Percentiles rank a stretch among this genome's conserved stretches.
These are phyloP conservation scores for Sarcodon aspratus DNA, from an alignment of 768 basidiomycete genomes.

Conservation along the genomic window DNA sequence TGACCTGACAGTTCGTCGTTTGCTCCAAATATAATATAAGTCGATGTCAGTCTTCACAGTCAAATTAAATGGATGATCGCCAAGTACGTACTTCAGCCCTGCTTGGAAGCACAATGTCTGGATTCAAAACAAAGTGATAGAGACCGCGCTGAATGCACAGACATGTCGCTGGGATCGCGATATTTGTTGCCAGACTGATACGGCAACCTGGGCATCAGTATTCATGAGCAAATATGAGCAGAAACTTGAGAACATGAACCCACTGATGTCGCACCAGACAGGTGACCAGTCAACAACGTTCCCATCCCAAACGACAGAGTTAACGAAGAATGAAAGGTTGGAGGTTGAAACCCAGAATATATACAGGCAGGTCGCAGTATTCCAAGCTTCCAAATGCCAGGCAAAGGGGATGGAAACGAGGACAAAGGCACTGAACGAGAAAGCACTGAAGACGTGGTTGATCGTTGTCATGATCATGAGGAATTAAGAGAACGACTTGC, in stretches of 20 bases:
- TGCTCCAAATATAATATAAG: no score
- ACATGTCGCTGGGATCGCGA: slow-evolving; percentile 21
- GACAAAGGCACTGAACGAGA: slow-evolving; percentile 28
- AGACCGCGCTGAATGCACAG: slow-evolving; percentile 27
- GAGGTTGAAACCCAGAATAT: slow-evolving; percentile 52
- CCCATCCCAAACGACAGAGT: slow-evolving; percentile 42
- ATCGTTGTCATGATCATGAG: no score
- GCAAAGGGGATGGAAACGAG: slow-evolving; percentile 36
- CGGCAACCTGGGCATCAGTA: slow-evolving; percentile 15
- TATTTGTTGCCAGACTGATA: slow-evolving; percentile 13
- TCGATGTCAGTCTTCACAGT: no score
- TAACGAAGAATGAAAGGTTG: slow-evolving; percentile 44
- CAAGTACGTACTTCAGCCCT: slow-evolving; percentile 10
- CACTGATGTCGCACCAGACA: slow-evolving; percentile 61
- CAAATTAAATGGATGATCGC: slow-evolving; percentile 1
- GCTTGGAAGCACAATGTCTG: slow-evolving; percentile 10
- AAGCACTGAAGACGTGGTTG: no score
- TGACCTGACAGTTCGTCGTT: no score
- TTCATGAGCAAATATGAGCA: not conserved
- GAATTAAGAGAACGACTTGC: no score
- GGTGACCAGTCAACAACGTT: slow-evolving; percentile 27
- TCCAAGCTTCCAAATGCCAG: slow-evolving; percentile 55
- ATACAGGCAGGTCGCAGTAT: slow-evolving; percentile 56
- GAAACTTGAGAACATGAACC: slow-evolving; percentile 5
- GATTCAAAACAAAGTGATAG: slow-evolving; percentile 10